phyloP scores from a whole-genome alignment of 306 rosid species.

The Canavalia gladiata region DNA sequence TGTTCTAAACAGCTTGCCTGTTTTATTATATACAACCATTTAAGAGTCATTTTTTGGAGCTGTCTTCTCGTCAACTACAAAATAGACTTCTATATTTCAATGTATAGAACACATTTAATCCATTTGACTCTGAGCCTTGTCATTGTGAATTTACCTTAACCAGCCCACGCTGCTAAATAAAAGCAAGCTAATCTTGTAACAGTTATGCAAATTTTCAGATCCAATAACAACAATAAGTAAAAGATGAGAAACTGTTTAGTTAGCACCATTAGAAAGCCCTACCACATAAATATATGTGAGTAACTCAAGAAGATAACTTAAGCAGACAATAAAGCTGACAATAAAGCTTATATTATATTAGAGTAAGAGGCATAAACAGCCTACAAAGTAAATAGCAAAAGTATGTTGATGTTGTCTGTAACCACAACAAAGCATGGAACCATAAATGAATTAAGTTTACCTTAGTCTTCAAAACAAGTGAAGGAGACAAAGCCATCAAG shows the following conservation, averaged over 20 bases:
- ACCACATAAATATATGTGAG: neutral
- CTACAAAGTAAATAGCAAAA: neutral
- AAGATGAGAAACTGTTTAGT: neutral
- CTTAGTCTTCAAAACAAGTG: slow-evolving; percentile 70
- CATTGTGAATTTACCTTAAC: slow-evolving; percentile 1
- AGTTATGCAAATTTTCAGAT: neutral
- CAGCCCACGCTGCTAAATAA: neutral
- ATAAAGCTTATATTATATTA: slow-evolving; percentile 8
- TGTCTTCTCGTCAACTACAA: too few species aligned
- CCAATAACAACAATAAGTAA: neutral
- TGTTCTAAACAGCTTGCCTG: too few species aligned
- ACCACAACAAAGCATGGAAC: slow-evolving; percentile 19
- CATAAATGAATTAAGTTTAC: slow-evolving; percentile 49
- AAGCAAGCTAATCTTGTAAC: slow-evolving; percentile 19
- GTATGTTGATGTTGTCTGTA: neutral
- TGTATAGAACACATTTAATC: too few species aligned
- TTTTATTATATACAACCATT: too few species aligned
- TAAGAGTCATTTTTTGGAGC: too few species aligned
- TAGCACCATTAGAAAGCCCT: slow-evolving; percentile 19
- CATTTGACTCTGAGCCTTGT: too few species aligned
- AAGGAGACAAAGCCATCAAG: slow-evolving; percentile 78
- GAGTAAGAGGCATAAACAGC: neutral
- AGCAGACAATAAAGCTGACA: neutral
- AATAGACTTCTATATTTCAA: too few species aligned
- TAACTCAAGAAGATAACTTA: neutral